These are phyloP conservation scores for Pseudoturritis turrita DNA, from an alignment of 345 rosid genomes.

Conservation along the genomic window DNA sequence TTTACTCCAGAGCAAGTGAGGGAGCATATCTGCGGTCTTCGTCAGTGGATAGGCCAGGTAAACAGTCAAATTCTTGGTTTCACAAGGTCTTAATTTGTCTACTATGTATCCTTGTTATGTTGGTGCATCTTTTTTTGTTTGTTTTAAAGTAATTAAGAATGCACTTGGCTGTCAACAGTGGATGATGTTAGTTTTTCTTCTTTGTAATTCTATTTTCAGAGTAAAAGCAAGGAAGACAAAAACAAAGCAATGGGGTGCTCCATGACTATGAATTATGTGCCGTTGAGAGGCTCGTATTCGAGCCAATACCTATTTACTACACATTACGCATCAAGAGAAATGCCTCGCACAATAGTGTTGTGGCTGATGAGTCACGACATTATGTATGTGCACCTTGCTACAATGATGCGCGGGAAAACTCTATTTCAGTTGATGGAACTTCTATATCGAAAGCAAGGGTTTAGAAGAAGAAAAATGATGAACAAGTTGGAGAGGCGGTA, in stretches of 20 bases:
- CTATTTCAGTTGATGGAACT: constrained; percentile 55
- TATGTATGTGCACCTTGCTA: constrained; percentile 79
- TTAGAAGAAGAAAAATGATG: constrained; percentile 92
- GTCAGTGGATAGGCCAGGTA: constrained; percentile 98
- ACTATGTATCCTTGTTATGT: too few species aligned
- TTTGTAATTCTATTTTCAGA: constrained; percentile 40
- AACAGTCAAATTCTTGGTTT: background rate
- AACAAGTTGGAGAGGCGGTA: constrained; percentile 89
- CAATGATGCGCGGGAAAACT: constrained; percentile 70
- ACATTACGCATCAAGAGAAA: constrained; percentile 84
- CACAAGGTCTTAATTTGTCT: background rate
- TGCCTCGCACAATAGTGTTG: constrained; percentile 65
- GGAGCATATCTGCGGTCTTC: constrained; percentile 74
- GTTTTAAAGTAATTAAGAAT: too few species aligned
- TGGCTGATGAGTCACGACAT: constrained; percentile 73
- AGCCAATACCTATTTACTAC: constrained; percentile 87
- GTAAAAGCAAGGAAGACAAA: constrained; percentile 84
- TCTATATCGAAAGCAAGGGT: constrained; percentile 53
- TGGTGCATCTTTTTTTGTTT: too few species aligned
- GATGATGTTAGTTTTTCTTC: constrained; percentile 1
- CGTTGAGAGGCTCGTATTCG: constrained; percentile 83
- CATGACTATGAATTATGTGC: constrained; percentile 88
- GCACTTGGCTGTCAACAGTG: too few species aligned
- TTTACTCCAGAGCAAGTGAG: constrained; percentile 88
- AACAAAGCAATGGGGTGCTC: constrained; percentile 82